phyloP scores from a whole-genome alignment of 1,284 basidiomycete species.

The Thecaphora thlaspeos region DNA sequence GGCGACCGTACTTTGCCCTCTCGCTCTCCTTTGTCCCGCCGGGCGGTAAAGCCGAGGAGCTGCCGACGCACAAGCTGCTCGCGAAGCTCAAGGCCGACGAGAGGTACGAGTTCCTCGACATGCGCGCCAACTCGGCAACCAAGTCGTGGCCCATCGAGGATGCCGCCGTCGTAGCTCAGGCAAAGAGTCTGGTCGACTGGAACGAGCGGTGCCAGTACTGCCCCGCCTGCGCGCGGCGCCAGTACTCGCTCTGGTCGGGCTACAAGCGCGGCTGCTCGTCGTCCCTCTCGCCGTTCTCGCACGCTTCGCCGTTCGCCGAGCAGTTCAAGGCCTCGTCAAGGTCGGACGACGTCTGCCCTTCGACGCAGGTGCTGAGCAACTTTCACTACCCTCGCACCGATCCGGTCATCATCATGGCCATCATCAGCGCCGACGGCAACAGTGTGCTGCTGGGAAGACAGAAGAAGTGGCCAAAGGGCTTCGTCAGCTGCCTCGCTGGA shows the following conservation, averaged over 20 bases:
- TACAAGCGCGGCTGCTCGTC: conserved; percentile 82
- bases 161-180: conserved; percentile 47
- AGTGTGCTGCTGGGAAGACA: conserved; percentile 78
- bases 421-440: conserved; percentile 74
- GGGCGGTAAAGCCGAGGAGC: not conserved
- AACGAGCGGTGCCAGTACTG: conserved; percentile 69
- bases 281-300: conserved; percentile 16
- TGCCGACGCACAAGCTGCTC: conserved; percentile 24
- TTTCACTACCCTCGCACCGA: conserved; percentile 53
- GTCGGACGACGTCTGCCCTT: too few species aligned
- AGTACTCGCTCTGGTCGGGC: conserved; percentile 88
- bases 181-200: conserved; percentile 52
- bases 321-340: conserved; percentile 21
- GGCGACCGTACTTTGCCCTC: conserved; percentile 51
- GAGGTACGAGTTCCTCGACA: conserved; percentile 48
- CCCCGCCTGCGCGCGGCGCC: conserved; percentile 76
- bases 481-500: conserved; percentile 54
- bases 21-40: conserved; percentile 42
- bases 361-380: conserved; percentile 38
- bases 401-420: conserved; percentile 84
- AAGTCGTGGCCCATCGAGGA: conserved; percentile 32
- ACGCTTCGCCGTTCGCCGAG: conserved; percentile 10
- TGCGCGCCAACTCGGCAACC: conserved; percentile 35
- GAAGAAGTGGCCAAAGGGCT: conserved; percentile 64
- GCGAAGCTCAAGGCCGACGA: conserved; percentile 10